Evolutionary conservation across 1,139 yeast species (phyloP).

Genomic region (Geotrichum citri-aurantii): DNA sequence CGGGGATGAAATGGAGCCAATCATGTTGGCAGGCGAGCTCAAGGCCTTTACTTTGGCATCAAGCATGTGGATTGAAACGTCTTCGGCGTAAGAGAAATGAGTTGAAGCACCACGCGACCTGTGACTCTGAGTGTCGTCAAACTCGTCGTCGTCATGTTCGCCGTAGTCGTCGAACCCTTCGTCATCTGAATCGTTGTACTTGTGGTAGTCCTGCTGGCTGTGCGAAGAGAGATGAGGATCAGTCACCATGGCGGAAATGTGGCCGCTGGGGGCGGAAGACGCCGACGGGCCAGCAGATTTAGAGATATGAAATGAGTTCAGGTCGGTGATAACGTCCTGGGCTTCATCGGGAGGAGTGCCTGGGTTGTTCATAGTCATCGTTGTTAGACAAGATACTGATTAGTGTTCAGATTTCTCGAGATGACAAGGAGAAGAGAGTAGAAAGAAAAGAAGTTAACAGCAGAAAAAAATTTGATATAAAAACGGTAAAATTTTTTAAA

Average conservation of each 20-base stretch:
- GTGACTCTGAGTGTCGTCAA: conserved; percentile 16
- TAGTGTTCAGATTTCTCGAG: background rate
- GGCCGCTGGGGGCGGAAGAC: background rate
- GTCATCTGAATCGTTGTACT: conserved; percentile 12
- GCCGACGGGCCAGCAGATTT: background rate
- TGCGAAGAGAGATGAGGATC: conserved; percentile 7
- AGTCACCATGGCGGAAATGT: background rate
- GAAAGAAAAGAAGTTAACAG: background rate
- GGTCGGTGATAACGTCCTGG: conserved; percentile 5
- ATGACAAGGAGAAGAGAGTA: background rate
- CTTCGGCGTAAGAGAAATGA: conserved; percentile 60
- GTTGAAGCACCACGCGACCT: conserved; percentile 24
- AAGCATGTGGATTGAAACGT: conserved; percentile 57
- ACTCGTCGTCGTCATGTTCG: conserved; percentile 12
- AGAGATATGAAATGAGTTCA: background rate
- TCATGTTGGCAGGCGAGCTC: conserved; percentile 14
- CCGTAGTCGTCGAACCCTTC: conserved; percentile 1
- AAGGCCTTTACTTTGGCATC: conserved; percentile 67
- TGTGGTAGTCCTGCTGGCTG: conserved; percentile 2
- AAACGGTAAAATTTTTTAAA: background rate
- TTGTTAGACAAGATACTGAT: background rate
- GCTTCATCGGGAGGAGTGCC: conserved; percentile 1
- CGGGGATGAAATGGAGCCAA: background rate
- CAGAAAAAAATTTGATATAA: background rate
- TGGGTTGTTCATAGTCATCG: background rate